Conservation (phyloP, 805 yeast genomes). For the Wickerhamomyces mucosus region DNA sequence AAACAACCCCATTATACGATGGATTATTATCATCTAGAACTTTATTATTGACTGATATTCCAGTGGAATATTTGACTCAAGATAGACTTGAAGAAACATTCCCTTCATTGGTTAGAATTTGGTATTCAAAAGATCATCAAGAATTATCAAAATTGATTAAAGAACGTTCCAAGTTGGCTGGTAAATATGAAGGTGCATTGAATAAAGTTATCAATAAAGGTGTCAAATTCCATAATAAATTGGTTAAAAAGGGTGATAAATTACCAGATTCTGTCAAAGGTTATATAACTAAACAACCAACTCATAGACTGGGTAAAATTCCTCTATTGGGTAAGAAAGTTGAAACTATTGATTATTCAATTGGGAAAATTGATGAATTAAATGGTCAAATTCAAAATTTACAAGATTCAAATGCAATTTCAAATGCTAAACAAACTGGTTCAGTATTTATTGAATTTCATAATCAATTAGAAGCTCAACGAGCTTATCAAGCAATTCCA, state of each 20-base stretch:
- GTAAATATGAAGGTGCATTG: constrained; percentile 56
- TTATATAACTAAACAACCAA: constrained; percentile 78
- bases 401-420: constrained; percentile 39
- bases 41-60: constrained; percentile 58
- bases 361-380: constrained; percentile 56
- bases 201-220: constrained; percentile 53
- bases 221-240: constrained; percentile 44
- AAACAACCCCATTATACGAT: constrained; percentile 65
- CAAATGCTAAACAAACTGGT: constrained; percentile 41
- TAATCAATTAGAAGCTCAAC: constrained; percentile 79
- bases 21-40: constrained; percentile 64
- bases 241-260: constrained; percentile 46
- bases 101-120: constrained; percentile 49
- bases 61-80: constrained; percentile 35
- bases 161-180: constrained; percentile 53
- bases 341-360: constrained; percentile 67
- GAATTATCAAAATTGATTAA: constrained; percentile 46
- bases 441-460: constrained; percentile 63
- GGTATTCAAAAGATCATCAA: constrained; percentile 56
- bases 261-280: constrained; percentile 46
- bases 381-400: constrained; percentile 52
- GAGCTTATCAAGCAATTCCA: constrained; percentile 77
- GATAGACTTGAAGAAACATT: constrained; percentile 45
- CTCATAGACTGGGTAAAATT: constrained; percentile 56
- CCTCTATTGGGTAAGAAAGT: constrained; percentile 76